Conservation (phyloP, 2,329 filamentous ascomycete species). For the Trichoderma afroharzianum region DNA sequence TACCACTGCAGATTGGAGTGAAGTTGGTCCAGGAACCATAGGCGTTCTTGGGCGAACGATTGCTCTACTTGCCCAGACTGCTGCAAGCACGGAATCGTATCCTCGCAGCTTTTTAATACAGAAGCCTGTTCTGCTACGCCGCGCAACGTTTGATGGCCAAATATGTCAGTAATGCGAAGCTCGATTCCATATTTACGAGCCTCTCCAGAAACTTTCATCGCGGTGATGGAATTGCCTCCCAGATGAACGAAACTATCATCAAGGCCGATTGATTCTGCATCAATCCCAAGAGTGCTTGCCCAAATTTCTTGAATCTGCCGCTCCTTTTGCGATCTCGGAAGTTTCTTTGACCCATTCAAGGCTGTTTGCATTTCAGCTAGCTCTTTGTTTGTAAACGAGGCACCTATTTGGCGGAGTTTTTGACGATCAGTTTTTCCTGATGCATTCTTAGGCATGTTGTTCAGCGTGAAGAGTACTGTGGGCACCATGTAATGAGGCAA, state of each 20-base stretch:
- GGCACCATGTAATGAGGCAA: conserved; percentile 1
- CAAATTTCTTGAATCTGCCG: background rate
- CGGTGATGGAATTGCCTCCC: background rate
- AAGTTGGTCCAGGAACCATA: background rate
- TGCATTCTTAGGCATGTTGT: background rate
- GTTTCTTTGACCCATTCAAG: background rate
- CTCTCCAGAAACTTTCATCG: background rate
- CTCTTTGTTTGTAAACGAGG: background rate
- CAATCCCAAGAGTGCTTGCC: background rate
- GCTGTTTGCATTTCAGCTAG: background rate
- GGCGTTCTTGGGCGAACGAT: background rate
- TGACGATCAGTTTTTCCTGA: background rate
- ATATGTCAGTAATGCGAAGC: background rate
- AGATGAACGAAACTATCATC: background rate
- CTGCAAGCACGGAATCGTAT: background rate
- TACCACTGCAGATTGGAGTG: background rate
- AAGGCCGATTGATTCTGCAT: background rate
- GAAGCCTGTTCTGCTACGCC: background rate
- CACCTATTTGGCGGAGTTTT: background rate
- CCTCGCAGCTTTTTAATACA: background rate
- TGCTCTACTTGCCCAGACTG: background rate
- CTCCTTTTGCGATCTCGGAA: background rate
- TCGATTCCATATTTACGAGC: background rate
- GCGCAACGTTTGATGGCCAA: background rate
- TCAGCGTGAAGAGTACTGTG: background rate